Conservation (phyloP, 2,329 filamentous ascomycete genomes). For the Fusarium sp. region DNA sequence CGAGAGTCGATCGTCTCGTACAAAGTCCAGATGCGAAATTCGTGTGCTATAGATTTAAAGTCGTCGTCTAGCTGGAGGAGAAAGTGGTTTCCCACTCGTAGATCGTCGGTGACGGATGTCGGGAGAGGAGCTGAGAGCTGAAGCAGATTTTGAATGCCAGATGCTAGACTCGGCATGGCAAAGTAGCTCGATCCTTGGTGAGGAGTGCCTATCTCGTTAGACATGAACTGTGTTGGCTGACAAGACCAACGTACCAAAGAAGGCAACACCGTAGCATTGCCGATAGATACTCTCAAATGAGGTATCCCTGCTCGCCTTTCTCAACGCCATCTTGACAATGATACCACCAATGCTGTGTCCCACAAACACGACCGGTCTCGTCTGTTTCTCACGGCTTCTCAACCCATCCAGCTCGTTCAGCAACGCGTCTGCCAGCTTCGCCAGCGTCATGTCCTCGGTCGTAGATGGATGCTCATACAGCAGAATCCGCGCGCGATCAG, state of each 20-base stretch:
- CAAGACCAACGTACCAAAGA: conserved; percentile 59
- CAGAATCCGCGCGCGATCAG: conserved; percentile 59
- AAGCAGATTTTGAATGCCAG: conserved; percentile 63
- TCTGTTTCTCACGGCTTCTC: conserved; percentile 47
- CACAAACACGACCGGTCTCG: conserved; percentile 66
- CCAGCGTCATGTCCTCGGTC: conserved; percentile 52
- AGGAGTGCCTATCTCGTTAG: conserved; percentile 58
- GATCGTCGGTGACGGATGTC: conserved; percentile 57
- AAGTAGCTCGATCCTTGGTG: conserved; percentile 71
- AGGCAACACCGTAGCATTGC: conserved; percentile 68
- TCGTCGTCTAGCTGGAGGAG: conserved; percentile 62
- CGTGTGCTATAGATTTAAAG: conserved; percentile 65
- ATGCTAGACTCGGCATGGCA: conserved; percentile 64
- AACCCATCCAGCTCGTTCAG: conserved; percentile 54
- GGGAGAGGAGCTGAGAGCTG: conserved; percentile 62
- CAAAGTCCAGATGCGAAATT: conserved; percentile 69
- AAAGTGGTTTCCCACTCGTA: conserved; percentile 60
- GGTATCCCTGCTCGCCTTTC: conserved; percentile 54
- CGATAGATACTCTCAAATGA: conserved; percentile 57
- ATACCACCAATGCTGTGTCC: conserved; percentile 69
- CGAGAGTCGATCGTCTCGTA: conserved; percentile 70
- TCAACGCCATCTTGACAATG: conserved; percentile 65
- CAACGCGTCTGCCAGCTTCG: conserved; percentile 57
- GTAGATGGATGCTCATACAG: conserved; percentile 60
- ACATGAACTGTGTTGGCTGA: no score